Conservation (phyloP, 1,284 basidiomycete genomes). For the Peniophora sp. region DNA sequence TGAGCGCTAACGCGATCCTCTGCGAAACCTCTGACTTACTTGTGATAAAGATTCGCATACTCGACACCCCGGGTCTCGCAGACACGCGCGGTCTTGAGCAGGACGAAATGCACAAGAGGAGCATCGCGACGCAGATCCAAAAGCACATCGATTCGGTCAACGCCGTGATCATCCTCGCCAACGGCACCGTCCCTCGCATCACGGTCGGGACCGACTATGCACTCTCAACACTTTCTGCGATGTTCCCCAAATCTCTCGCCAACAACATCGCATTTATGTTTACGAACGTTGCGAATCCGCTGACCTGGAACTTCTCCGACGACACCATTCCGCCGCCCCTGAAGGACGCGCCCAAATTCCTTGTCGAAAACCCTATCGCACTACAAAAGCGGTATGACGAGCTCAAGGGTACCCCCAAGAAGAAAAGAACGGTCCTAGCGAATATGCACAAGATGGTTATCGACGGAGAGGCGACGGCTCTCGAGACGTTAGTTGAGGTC, state of each 20-base stretch:
- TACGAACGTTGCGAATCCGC: constrained; percentile 16
- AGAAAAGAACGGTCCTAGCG: too few relatives aligned
- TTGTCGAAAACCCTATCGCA: too few relatives aligned
- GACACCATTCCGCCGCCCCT: constrained; percentile 1
- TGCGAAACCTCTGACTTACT: too few relatives aligned
- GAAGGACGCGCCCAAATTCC: too few relatives aligned
- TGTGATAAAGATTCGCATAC: constrained; percentile 11
- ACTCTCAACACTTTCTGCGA: constrained; percentile 15
- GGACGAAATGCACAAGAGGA: constrained; percentile 13
- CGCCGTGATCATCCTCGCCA: constrained; percentile 18
- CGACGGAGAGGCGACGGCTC: too few relatives aligned
- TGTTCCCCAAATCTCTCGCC: constrained; percentile 18
- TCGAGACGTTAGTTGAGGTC: too few relatives aligned
- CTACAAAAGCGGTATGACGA: too few relatives aligned
- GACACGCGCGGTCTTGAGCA: constrained; percentile 16
- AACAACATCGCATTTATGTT: constrained; percentile 22
- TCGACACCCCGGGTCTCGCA: constrained; percentile 18
- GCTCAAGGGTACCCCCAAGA: too few relatives aligned
- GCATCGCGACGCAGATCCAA: constrained; percentile 13
- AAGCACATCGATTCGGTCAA: constrained; percentile 18
- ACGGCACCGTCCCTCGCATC: constrained; percentile 18
- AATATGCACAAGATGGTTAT: too few relatives aligned
- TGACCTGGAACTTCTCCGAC: constrained; percentile 17
- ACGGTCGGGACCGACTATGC: constrained; percentile 18
- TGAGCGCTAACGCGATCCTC: too few relatives aligned